Conservation (phyloP, 345 rosid genomes). For the Citrus australasica region DNA sequence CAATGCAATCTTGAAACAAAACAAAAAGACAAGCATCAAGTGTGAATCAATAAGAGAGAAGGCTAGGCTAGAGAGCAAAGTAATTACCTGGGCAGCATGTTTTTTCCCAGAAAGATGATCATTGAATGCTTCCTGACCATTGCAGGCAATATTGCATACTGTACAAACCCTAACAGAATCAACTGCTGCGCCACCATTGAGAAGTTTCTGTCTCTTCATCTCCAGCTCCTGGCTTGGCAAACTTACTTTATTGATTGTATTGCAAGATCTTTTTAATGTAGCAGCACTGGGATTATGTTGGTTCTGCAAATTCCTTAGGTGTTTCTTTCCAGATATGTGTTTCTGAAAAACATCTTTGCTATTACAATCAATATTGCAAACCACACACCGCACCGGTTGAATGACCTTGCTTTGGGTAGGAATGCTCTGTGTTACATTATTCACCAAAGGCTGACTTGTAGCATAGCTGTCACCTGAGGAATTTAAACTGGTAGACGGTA, state of each 20-base stretch:
- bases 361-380: conserved; percentile 28
- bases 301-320: conserved; percentile 19
- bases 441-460: conserved; percentile 13
- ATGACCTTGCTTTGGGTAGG: conserved; percentile 1
- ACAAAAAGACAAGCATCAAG: background rate
- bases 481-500: conserved; percentile 1
- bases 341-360: conserved; percentile 25
- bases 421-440: conserved; percentile 8
- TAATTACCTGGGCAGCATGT: conserved; percentile 37
- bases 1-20: background rate
- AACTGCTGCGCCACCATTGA: conserved; percentile 31
- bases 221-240: conserved; percentile 28
- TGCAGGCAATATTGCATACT: conserved; percentile 47
- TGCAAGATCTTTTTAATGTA: conserved; percentile 6
- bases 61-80: background rate
- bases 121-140: conserved; percentile 26
- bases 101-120: conserved; percentile 40
- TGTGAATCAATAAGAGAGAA: background rate
- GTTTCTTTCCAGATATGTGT: conserved; percentile 28
- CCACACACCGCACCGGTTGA: conserved; percentile 19
- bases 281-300: background rate
- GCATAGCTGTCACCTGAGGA: background rate
- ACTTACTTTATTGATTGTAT: background rate
- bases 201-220: conserved; percentile 31
- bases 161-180: conserved; percentile 39